Base-by-base conservation (phyloP, 2,329 filamentous ascomycete genomes). In the Neoscytalidium dimidiatum region DNA sequence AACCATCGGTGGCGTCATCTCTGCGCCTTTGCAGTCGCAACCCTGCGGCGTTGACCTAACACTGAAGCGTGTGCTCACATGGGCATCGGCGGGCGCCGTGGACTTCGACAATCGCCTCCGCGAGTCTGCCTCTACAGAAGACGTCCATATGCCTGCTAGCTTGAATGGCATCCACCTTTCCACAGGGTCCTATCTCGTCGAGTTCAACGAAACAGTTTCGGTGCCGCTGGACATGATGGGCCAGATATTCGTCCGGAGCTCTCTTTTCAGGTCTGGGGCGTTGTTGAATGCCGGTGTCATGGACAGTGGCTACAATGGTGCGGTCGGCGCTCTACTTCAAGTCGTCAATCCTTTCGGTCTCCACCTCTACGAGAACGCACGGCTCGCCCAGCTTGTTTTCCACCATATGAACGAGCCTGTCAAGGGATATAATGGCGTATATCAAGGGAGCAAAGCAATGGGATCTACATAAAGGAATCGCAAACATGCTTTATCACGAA, bases 221-320 rank as follows among this genome's bases (percentile, higher is more conserved):
- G 72, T 81, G 21, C 79, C 79, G 13, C 71, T 72, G 0, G 70
- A 80, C 67, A 69, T 71, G 62, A 81, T 81, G 79, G 79, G 72
- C 0, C 72, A 72, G 41, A 64, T 82, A 3, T 78, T 78, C 11
- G 70, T 73, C 1, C 68, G 80, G 26, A 76, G 73, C 13, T 81
- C 79, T 2, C 69, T 82, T 2, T 82, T 74, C 66, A 69, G 79
- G 2, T 80, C 77, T 13, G 79, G 80, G 0, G 77, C 74, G 0
- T 49, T 69, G 0, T 62, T 82, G 14, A 67, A 62, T 35, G 77
- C 79, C 9, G 79, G 80, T 1, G 78, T 81, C 3, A 72, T 81
- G 51, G 80, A 82, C 67, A 72, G 73, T 23, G 80, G 79, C 3
- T 82, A 82, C 66, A 69, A 77, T 38, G 80, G 80, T 21, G 75